Conservation (phyloP, 2,329 filamentous ascomycete genomes). For the Trichoderma gracile region DNA sequence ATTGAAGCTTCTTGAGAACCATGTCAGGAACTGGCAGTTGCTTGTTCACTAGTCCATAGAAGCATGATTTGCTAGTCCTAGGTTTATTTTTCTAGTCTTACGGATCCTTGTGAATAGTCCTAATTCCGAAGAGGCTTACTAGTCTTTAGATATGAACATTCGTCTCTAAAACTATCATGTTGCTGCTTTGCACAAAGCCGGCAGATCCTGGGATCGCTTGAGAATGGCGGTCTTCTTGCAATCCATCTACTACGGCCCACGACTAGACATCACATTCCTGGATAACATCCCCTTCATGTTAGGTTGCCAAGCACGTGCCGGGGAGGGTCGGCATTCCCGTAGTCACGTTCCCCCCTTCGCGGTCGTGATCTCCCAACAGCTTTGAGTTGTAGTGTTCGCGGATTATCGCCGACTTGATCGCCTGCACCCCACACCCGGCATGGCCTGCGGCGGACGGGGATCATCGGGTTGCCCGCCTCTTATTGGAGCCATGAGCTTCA, state of each 20-base stretch:
- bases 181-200: too few species aligned
- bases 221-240: background rate
- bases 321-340: constrained; percentile 15
- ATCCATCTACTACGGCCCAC: background rate
- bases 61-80: background rate
- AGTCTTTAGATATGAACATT: background rate
- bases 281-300: background rate
- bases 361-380: background rate
- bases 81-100: background rate
- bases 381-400: constrained; percentile 17
- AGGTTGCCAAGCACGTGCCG: constrained; percentile 1
- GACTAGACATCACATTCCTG: background rate
- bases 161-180: background rate
- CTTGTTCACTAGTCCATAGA: background rate
- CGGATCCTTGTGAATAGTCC: background rate
- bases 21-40: constrained; percentile 18
- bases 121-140: background rate
- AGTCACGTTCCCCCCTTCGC: background rate
- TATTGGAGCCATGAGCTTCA: too few species aligned
- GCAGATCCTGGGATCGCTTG: background rate
- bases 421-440: constrained; percentile 5
- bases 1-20: constrained; percentile 23
- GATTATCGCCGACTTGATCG: constrained; percentile 16
- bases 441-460: constrained; percentile 12
- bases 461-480: background rate